Conservation (phyloP, 768 basidiomycete genomes). For the Kwoniella dendrophila region DNA sequence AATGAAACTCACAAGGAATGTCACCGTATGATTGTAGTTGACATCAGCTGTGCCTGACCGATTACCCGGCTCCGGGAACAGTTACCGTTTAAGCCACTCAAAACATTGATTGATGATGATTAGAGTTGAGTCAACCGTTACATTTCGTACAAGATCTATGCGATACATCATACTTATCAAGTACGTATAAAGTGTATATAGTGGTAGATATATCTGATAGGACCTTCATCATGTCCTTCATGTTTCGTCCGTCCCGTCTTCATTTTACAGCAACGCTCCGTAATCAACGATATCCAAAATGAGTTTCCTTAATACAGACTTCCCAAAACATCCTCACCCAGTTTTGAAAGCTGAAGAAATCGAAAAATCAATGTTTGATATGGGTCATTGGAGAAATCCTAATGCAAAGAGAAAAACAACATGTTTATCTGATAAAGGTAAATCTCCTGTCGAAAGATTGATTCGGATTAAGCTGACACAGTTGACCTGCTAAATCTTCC, state of each 20-base stretch:
- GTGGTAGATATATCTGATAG: background rate
- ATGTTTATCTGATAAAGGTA: conserved; percentile 16
- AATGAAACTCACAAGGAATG: too few relatives aligned
- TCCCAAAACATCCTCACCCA: background rate
- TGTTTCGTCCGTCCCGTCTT: background rate
- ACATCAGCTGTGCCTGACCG: background rate
- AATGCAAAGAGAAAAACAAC: conserved; percentile 1
- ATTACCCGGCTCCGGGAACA: background rate
- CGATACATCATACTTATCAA: background rate
- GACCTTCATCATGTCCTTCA: background rate
- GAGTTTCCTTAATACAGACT: background rate
- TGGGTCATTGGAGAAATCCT: conserved; percentile 5
- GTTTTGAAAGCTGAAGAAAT: conserved; percentile 8
- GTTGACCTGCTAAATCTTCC: background rate
- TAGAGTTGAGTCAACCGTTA: conserved; percentile 7
- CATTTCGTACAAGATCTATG: background rate
- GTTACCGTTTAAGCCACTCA: background rate
- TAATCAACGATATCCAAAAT: background rate
- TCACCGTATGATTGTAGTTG: too few relatives aligned
- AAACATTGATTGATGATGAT: background rate
- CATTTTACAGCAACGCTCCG: background rate
- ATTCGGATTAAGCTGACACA: background rate
- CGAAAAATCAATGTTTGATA: background rate
- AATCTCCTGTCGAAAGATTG: background rate
- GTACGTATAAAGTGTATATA: background rate